Percentiles rank a stretch among this genome's conserved stretches.
phyloP scores from a whole-genome alignment of 768 basidiomycete species.

The Lactifluus pinguis region DNA sequence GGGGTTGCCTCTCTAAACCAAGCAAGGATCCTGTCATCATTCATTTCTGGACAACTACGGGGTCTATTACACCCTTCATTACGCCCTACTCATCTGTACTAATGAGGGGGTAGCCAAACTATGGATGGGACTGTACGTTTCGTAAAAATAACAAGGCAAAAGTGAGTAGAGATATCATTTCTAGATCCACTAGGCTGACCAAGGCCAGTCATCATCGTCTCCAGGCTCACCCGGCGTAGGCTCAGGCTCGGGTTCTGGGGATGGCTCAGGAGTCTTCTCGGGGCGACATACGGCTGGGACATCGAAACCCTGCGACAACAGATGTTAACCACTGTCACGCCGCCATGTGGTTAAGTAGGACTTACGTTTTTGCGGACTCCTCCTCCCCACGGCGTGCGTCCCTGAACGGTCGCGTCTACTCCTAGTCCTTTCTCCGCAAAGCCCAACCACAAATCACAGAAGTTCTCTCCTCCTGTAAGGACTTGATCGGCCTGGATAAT shows the following conservation, averaged over 20 bases:
- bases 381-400: conserved; percentile 89
- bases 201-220: conserved; percentile 18
- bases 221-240: conserved; percentile 30
- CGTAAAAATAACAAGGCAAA: background rate
- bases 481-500: conserved; percentile 87
- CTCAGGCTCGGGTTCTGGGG: conserved; percentile 24
- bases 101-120: background rate
- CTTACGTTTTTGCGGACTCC: conserved; percentile 65
- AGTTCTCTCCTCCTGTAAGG: conserved; percentile 89
- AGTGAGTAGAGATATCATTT: background rate
- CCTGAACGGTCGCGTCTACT: conserved; percentile 59
- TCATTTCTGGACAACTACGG: background rate
- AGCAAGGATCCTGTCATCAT: background rate
- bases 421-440: conserved; percentile 83
- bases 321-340: background rate
- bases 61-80: background rate
- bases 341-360: background rate
- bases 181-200: background rate
- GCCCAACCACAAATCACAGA: conserved; percentile 77
- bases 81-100: background rate
- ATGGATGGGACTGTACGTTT: background rate
- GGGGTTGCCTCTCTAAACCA: background rate
- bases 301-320: conserved; percentile 29
- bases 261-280: conserved; percentile 22
- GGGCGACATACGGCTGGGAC: conserved; percentile 35